Evolutionary conservation across 306 rosid species (phyloP).

Genomic region (Betula pendula): DNA sequence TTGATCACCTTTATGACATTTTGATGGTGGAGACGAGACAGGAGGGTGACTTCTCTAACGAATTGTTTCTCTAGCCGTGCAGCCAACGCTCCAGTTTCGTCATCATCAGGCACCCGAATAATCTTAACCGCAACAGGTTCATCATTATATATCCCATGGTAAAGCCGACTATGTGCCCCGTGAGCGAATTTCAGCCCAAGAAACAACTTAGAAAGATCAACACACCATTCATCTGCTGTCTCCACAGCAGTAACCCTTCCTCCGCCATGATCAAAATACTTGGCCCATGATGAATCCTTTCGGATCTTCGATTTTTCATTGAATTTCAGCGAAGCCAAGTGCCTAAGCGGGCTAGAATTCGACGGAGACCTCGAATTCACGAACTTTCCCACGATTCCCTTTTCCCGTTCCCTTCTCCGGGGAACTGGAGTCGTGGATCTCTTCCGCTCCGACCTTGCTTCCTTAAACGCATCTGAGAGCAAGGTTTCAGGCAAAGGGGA

Average conservation of each 20-base stretch:
- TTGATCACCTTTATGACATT: constrained; percentile 76
- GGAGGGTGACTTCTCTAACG: constrained; percentile 71
- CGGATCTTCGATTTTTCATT: constrained; percentile 43
- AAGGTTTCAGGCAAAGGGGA: constrained; percentile 62
- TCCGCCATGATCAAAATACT: constrained; percentile 66
- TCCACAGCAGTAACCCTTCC: constrained; percentile 77
- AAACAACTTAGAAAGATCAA: constrained; percentile 77
- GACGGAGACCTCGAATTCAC: constrained; percentile 26
- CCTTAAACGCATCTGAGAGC: constrained; percentile 60
- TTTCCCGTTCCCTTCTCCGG: constrained; percentile 44
- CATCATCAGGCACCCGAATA: constrained; percentile 77
- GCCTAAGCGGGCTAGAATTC: constrained; percentile 44
- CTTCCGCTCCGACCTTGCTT: constrained; percentile 66
- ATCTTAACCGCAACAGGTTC: constrained; percentile 82
- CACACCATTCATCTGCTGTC: constrained; percentile 68
- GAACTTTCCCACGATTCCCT: constrained; percentile 44
- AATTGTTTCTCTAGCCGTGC: constrained; percentile 76
- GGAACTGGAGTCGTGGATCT: constrained; percentile 78
- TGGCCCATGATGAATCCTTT: constrained; percentile 72
- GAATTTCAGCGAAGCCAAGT: constrained; percentile 41
- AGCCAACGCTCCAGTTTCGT: constrained; percentile 62
- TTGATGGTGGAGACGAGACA: constrained; percentile 73
- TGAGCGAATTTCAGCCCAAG: constrained; percentile 91
- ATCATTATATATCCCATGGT: constrained; percentile 80
- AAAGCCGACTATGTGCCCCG: constrained; percentile 93